Evolutionary conservation across 176 grass and related monocot species (phyloP).

Genomic region (Hyparrhenia diplandra): DNA sequence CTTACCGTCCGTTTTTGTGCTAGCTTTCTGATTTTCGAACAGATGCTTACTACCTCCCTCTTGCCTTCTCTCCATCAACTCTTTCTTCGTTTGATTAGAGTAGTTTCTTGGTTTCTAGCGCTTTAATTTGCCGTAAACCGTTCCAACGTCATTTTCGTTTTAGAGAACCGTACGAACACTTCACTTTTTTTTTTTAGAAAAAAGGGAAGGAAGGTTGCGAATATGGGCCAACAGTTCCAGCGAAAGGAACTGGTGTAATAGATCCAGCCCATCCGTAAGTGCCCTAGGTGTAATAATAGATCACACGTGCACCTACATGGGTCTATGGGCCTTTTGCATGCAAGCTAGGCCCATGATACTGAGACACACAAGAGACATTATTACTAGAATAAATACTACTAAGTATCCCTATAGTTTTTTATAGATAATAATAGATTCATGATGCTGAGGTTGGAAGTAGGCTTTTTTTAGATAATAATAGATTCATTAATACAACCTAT

Average conservation of each 20-base stretch:
- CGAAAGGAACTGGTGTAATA: too few relatives aligned
- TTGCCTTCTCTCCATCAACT: too few relatives aligned
- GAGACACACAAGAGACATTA: not conserved
- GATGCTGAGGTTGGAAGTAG: too few relatives aligned
- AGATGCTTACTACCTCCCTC: slow-evolving; percentile 22
- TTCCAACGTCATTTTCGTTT: not conserved
- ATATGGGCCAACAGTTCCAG: not conserved
- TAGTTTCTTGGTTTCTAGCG: not conserved
- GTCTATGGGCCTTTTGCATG: not conserved
- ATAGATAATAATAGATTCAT: too few relatives aligned
- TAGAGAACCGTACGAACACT: not conserved
- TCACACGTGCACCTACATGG: too few relatives aligned
- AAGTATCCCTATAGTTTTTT: too few relatives aligned
- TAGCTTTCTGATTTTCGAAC: not conserved
- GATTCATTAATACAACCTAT: too few relatives aligned
- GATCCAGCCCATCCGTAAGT: too few relatives aligned
- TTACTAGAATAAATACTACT: too few relatives aligned
- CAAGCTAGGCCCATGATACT: not conserved
- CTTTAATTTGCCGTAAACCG: not conserved
- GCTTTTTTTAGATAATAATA: too few relatives aligned
- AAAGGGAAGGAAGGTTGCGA: not conserved
- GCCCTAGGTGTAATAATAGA: too few relatives aligned
- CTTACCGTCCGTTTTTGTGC: not conserved
- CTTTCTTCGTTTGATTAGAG: not conserved
- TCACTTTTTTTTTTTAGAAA: not conserved